phyloP scores from a whole-genome alignment of 257 asterid genomes.

The Solanum pimpinellifolium region DNA sequence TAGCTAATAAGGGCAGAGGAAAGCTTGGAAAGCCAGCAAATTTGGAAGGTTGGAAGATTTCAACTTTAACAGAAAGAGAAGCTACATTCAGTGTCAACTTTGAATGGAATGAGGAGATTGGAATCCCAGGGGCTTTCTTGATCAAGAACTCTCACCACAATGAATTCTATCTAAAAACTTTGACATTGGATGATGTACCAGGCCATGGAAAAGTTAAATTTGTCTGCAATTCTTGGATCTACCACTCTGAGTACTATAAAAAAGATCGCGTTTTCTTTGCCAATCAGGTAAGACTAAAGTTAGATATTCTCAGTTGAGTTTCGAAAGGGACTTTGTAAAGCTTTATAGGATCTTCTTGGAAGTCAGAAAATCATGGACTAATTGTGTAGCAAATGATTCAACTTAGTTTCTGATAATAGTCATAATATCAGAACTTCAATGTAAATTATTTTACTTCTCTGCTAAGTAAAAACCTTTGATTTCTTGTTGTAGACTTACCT shows the following conservation, averaged over 20 bases:
- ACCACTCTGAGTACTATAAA: slow-evolving; percentile 10
- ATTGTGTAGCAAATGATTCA: not conserved
- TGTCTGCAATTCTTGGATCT: slow-evolving; percentile 28
- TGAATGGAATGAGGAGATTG: slow-evolving; percentile 12
- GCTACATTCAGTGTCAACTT: slow-evolving; percentile 1
- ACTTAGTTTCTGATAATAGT: not conserved
- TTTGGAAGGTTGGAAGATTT: slow-evolving; percentile 9
- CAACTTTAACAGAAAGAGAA: slow-evolving; percentile 8
- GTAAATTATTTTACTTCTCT: not conserved
- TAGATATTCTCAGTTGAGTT: not conserved
- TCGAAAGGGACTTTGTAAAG: not conserved
- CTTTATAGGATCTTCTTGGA: not conserved
- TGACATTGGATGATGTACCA: slow-evolving; percentile 17
- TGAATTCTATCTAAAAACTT: slow-evolving; percentile 26
- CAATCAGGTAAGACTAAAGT: slow-evolving; percentile 15
- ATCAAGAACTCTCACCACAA: slow-evolving; percentile 14
- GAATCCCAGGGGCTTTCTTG: slow-evolving; percentile 28
- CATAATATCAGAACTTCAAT: not conserved
- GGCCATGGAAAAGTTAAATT: slow-evolving; percentile 7
- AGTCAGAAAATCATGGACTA: not conserved
- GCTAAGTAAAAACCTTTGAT: not conserved
- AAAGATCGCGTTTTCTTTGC: slow-evolving; percentile 19
- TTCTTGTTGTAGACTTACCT: slow-evolving; percentile 12
- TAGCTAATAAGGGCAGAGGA: slow-evolving; percentile 7
- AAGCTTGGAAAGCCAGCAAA: slow-evolving; percentile 7